These are phyloP conservation scores for Funneliformis geosporum DNA, from an alignment of 192 early-diverging fungal genomes.

Conservation along the genomic window DNA sequence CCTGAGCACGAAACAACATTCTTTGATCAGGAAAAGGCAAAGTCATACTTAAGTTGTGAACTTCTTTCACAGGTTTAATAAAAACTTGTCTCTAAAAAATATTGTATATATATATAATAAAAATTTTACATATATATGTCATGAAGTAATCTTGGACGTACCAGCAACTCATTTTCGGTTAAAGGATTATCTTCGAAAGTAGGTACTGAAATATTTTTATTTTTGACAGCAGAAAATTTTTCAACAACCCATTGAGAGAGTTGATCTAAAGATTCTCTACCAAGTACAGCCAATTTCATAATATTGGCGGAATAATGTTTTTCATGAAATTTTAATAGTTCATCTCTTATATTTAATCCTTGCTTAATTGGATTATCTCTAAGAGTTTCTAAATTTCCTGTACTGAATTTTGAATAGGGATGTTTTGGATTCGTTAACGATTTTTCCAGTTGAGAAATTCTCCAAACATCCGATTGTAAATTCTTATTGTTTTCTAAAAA, in stretches of 20 bases:
- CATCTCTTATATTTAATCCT: constrained; percentile 76
- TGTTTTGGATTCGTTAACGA: constrained; percentile 66
- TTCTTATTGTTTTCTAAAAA: constrained; percentile 85
- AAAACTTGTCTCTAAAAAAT: constrained; percentile 54
- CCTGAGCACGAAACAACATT: constrained; percentile 46
- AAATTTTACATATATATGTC: neutral
- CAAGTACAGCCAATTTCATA: constrained; percentile 85
- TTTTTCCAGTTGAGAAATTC: constrained; percentile 80
- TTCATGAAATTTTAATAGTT: constrained; percentile 79
- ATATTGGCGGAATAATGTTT: constrained; percentile 90
- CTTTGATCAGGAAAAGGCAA: constrained; percentile 81
- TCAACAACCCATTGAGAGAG: constrained; percentile 74
- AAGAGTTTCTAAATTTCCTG: constrained; percentile 83
- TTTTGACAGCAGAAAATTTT: constrained; percentile 74
- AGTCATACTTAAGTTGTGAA: constrained; percentile 64
- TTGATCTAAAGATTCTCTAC: constrained; percentile 76
- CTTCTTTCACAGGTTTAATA: constrained; percentile 71
- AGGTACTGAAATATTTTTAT: constrained; percentile 66
- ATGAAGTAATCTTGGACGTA: constrained; percentile 13
- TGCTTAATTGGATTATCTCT: constrained; percentile 55
- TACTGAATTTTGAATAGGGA: constrained; percentile 84
- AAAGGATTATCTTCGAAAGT: constrained; percentile 71
- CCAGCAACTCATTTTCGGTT: constrained; percentile 60
- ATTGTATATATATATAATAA: neutral
- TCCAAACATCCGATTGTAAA: constrained; percentile 78